These are phyloP conservation scores for Spiromyces aspiralis DNA, from an alignment of 371 early-diverging fungal species.

Conservation along the genomic window DNA sequence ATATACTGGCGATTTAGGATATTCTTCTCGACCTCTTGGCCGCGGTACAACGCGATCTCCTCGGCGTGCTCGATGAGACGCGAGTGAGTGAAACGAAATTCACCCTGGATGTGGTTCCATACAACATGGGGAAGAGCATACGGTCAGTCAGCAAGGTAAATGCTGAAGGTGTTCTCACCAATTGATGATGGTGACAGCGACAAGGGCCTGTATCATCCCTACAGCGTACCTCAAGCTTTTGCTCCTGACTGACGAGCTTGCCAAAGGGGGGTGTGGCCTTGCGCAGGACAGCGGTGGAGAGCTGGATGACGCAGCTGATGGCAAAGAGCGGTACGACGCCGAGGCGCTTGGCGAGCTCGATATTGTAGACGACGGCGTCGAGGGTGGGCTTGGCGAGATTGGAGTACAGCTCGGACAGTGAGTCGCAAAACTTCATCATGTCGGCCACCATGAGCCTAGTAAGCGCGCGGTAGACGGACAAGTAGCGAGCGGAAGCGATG, in stretches of 20 bases:
- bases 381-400: conserved; percentile 70
- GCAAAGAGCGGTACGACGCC: conserved; percentile 56
- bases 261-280: conserved; percentile 74
- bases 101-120: too few relatives aligned
- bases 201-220: too few relatives aligned
- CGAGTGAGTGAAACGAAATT: conserved; percentile 68
- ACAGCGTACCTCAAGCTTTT: conserved; percentile 52
- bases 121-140: too few relatives aligned
- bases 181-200: too few relatives aligned
- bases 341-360: conserved; percentile 62
- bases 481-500: too few relatives aligned
- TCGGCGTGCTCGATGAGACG: conserved; percentile 71
- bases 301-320: conserved; percentile 61
- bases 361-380: conserved; percentile 66
- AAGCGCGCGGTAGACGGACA: too few relatives aligned
- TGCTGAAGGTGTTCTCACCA: too few relatives aligned
- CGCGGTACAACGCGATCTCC: conserved; percentile 72
- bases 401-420: conserved; percentile 56
- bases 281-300: conserved; percentile 53
- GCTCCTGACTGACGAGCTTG: conserved; percentile 59
- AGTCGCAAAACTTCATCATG: conserved; percentile 63
- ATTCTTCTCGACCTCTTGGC: conserved; percentile 55
- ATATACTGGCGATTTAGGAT: conserved; percentile 51
- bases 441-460: conserved; percentile 52
- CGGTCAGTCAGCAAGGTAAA: too few relatives aligned